Conservation (phyloP, 768 basidiomycete species). For the Pisolithus sp. region DNA sequence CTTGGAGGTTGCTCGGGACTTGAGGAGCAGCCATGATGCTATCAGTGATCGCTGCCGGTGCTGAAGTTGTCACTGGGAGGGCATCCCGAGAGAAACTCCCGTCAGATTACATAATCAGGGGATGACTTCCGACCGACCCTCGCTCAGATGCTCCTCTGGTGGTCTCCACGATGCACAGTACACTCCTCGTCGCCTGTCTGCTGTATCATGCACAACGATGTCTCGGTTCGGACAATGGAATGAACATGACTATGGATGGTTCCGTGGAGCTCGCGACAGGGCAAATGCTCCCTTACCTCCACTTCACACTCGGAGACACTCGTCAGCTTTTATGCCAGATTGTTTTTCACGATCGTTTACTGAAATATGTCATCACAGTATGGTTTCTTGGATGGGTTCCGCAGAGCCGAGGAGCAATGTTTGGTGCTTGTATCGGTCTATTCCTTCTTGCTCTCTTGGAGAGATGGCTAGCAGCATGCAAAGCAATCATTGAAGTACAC, state of each 20-base stretch:
- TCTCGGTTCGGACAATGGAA: slow-evolving; percentile 37
- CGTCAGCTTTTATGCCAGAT: slow-evolving; percentile 31
- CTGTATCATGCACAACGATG: neutral
- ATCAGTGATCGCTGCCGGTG: too few relatives aligned
- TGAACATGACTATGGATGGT: slow-evolving; percentile 53
- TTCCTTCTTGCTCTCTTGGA: slow-evolving; percentile 71
- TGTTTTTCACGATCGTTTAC: neutral
- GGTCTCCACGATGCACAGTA: too few relatives aligned
- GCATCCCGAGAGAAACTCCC: too few relatives aligned
- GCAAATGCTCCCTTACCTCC: slow-evolving; percentile 53
- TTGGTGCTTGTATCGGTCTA: slow-evolving; percentile 71
- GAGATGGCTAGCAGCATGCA: slow-evolving; percentile 61
- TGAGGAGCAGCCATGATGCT: slow-evolving; percentile 27
- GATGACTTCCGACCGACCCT: too few relatives aligned
- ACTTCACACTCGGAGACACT: slow-evolving; percentile 58
- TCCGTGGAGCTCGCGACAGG: slow-evolving; percentile 42
- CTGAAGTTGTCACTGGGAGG: too few relatives aligned
- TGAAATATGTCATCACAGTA: slow-evolving; percentile 17
- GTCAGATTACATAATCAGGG: too few relatives aligned
- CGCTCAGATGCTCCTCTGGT: too few relatives aligned
- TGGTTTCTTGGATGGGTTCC: slow-evolving; percentile 75
- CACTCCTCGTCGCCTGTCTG: neutral
- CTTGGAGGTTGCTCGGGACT: slow-evolving; percentile 52
- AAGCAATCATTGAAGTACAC: slow-evolving; percentile 47
- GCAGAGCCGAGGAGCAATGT: slow-evolving; percentile 49